Evolutionary conservation across 164 flowering plant genomes (phyloP).

Genomic region (Cinnamomum chago): DNA sequence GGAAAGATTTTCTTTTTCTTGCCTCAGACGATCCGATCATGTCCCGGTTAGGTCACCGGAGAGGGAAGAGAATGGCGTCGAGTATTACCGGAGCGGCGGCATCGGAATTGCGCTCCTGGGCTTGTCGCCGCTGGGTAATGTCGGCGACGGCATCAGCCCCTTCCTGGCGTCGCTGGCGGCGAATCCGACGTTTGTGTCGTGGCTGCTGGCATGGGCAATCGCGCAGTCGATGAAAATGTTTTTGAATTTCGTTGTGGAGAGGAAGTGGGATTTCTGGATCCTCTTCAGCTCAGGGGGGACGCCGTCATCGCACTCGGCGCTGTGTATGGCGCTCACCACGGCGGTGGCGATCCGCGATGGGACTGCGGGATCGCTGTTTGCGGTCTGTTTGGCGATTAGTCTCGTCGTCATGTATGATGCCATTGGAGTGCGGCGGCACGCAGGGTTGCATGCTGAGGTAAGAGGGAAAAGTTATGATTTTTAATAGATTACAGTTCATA

Average conservation of each 20-base stretch:
- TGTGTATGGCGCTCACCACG: constrained; percentile 82
- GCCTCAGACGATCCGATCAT: too few species aligned
- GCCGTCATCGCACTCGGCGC: constrained; percentile 90
- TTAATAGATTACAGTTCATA: too few species aligned
- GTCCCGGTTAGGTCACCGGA: not conserved
- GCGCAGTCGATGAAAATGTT: constrained; percentile 71
- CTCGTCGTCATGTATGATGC: constrained; percentile 95
- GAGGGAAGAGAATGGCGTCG: constrained; percentile 15
- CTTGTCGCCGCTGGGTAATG: constrained; percentile 47
- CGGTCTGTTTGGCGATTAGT: constrained; percentile 88
- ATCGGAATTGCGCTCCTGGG: constrained; percentile 62
- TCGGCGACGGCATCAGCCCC: constrained; percentile 44
- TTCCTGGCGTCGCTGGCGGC: constrained; percentile 62
- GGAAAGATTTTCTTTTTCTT: too few species aligned
- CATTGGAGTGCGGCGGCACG: constrained; percentile 86
- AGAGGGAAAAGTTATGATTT: too few species aligned
- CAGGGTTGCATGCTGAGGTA: constrained; percentile 96
- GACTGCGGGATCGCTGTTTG: constrained; percentile 77
- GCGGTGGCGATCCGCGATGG: constrained; percentile 91
- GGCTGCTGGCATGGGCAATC: constrained; percentile 52
- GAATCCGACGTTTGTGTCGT: constrained; percentile 80
- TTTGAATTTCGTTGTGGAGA: constrained; percentile 69
- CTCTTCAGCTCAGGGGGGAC: constrained; percentile 80
- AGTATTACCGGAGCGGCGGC: constrained; percentile 47
- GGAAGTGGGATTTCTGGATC: constrained; percentile 72